A percentile compares a stretch with the other conserved stretches of the same genome.
phyloP scores from a whole-genome alignment of 352 stramenopile species.

The Globisporangium mamillatum region DNA sequence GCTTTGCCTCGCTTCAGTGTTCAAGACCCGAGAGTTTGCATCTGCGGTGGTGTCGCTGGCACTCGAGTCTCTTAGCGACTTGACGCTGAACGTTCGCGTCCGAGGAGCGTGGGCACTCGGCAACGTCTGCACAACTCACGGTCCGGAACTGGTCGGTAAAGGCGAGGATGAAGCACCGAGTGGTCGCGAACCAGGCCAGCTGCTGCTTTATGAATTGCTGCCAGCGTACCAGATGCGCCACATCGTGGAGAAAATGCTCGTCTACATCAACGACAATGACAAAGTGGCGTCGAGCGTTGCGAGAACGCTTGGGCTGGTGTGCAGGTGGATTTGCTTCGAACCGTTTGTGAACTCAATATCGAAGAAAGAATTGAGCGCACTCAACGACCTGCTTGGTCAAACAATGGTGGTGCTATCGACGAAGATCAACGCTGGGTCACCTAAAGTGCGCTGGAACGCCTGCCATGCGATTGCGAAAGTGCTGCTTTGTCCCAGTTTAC shows the following conservation, averaged over 20 bases:
- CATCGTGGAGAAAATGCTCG: constrained; percentile 84
- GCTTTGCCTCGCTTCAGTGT: constrained; percentile 62
- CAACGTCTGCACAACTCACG: constrained; percentile 83
- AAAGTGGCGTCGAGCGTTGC: constrained; percentile 86
- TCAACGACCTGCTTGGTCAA: constrained; percentile 63
- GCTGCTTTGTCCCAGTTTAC: constrained; percentile 71
- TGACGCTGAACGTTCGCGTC: constrained; percentile 83
- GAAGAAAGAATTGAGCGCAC: constrained; percentile 22
- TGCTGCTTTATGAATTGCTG: constrained; percentile 67
- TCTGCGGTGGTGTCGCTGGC: constrained; percentile 55
- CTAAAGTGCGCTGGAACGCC: constrained; percentile 86
- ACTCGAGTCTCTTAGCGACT: constrained; percentile 66
- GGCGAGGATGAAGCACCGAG: neutral
- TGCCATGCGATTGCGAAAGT: constrained; percentile 88
- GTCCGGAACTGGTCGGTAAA: constrained; percentile 43
- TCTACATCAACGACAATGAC: constrained; percentile 85
- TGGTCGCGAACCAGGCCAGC: constrained; percentile 10
- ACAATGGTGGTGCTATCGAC: constrained; percentile 65
- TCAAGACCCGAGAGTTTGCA: constrained; percentile 75
- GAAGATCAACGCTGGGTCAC: constrained; percentile 78
- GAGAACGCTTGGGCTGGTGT: constrained; percentile 74
- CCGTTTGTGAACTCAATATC: constrained; percentile 44
- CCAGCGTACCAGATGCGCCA: constrained; percentile 54
- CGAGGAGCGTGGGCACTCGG: constrained; percentile 79
- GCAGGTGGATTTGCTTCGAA: constrained; percentile 75